Evolutionary conservation across 345 rosid species (phyloP).

Genomic region (thale cress (Arabidopsis thaliana)): TAIR10.1 NC_003071.7:8636501-8637000

Average conservation of each 20-base stretch:
- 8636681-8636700: background rate
- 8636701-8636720: background rate
- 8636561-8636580: conserved; percentile 30
- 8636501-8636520: background rate
- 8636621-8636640: conserved; percentile 15
- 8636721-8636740: conserved; percentile 36
- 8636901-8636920: conserved; percentile 47
- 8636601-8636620: conserved; percentile 43
- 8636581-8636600: conserved; percentile 25
- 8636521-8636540: background rate
- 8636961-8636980: conserved; percentile 25
- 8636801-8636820: conserved; percentile 97
- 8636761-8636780: background rate
- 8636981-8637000: conserved; percentile 11
- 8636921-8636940: conserved; percentile 17
- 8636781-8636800: conserved; percentile 61
- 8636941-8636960: conserved; percentile 42
- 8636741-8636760: background rate
- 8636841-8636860: conserved; percentile 80
- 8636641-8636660: background rate
- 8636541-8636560: background rate
- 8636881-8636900: conserved; percentile 92
- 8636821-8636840: conserved; percentile 98
- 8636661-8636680: background rate
- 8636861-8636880: conserved; percentile 84